Evolutionary conservation across 1,284 basidiomycete species (phyloP).

Genomic region (Laetiporus sulphureus): DNA sequence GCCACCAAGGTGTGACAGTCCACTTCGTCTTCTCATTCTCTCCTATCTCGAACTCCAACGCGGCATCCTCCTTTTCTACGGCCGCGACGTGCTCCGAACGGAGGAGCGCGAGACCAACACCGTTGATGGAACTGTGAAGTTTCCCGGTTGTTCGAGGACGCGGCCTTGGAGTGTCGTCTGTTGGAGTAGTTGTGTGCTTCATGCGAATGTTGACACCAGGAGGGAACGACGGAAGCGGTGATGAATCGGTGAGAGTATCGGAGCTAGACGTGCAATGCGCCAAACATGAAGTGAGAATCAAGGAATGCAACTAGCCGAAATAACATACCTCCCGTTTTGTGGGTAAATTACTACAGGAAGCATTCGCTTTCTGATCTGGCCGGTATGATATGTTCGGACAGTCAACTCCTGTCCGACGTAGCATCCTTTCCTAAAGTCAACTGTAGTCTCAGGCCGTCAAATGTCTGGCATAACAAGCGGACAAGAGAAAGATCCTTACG

Average conservation of each 20-base stretch:
- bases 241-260: neutral
- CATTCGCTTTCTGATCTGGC: constrained; percentile 87
- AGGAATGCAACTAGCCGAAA: neutral
- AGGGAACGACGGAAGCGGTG: constrained; percentile 16
- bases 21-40: constrained; percentile 24
- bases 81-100: constrained; percentile 57
- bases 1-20: constrained; percentile 52
- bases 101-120: constrained; percentile 63
- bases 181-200: constrained; percentile 6
- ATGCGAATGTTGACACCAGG: constrained; percentile 17
- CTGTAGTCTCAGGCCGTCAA: too few relatives aligned
- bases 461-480: neutral
- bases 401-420: constrained; percentile 98
- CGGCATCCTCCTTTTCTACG: constrained; percentile 31
- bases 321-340: constrained; percentile 23
- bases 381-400: constrained; percentile 94
- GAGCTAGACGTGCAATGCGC: neutral
- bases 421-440: constrained; percentile 97
- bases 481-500: constrained; percentile 40
- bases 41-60: constrained; percentile 32
- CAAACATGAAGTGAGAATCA: constrained; percentile 1
- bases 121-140: constrained; percentile 49
- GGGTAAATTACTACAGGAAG: constrained; percentile 63
- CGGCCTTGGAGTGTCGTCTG: constrained; percentile 13
- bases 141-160: constrained; percentile 63